Percentiles rank a stretch among this genome's conserved stretches.
Evolutionary conservation across 2,329 filamentous ascomycete genomes (phyloP).

Genomic region (Curvularia sp.): DNA sequence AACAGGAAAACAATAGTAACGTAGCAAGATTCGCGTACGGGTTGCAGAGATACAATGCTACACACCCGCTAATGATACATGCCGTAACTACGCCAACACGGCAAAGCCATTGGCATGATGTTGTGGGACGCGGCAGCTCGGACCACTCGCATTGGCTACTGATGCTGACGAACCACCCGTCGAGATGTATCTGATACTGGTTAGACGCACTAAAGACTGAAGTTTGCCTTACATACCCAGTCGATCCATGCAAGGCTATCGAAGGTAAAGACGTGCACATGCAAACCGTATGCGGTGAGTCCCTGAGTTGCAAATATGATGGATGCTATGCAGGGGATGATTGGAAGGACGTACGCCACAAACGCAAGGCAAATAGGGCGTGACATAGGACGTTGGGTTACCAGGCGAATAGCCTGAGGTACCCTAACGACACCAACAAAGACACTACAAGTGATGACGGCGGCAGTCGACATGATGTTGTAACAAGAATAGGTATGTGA

Average conservation of each 20-base stretch:
- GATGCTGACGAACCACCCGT: not conserved
- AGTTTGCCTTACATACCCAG: not conserved
- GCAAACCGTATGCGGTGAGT: not conserved
- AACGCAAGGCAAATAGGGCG: not conserved
- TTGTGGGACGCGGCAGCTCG: not conserved
- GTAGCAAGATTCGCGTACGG: not conserved
- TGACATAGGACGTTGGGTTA: not conserved
- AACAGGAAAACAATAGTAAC: not conserved
- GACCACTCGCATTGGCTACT: not conserved
- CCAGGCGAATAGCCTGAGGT: not conserved
- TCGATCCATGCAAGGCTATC: not conserved
- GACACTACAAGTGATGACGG: not conserved
- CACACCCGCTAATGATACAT: not conserved
- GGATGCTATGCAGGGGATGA: not conserved
- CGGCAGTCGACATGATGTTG: not conserved
- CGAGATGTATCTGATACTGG: not conserved
- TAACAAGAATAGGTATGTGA: not conserved
- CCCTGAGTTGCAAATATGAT: not conserved
- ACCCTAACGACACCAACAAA: not conserved
- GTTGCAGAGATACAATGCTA: not conserved
- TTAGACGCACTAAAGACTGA: not conserved
- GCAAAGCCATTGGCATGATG: not conserved
- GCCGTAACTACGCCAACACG: not conserved
- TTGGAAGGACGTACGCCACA: not conserved
- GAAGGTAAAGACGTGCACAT: not conserved